phyloP scores from a whole-genome alignment of 495 filamentous ascomycete genomes.

The Penicillium canariense region DNA sequence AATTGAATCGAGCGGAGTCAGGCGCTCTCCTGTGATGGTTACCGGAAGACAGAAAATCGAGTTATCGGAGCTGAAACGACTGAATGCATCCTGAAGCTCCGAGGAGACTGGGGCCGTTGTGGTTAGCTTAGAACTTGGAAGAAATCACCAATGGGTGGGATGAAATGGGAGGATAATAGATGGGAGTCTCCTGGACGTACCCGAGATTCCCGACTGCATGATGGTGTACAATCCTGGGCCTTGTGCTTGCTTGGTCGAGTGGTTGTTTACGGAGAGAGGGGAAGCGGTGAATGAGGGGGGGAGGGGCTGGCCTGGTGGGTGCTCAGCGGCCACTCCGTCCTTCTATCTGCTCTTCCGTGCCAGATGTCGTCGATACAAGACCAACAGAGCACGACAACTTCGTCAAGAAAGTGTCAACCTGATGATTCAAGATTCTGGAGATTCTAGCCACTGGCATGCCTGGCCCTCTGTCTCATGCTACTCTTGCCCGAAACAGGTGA shows the following conservation, averaged over 20 bases:
- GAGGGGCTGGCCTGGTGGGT: not conserved
- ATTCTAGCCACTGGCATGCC: not conserved
- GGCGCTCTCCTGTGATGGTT: slow-evolving; percentile 72
- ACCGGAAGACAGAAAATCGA: slow-evolving; percentile 75
- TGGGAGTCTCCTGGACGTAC: slow-evolving; percentile 37
- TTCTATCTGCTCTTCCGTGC: not conserved
- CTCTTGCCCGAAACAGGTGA: not conserved
- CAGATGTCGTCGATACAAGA: not conserved
- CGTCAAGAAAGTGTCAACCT: too few species aligned
- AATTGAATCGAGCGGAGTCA: slow-evolving; percentile 63
- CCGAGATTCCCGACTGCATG: slow-evolving; percentile 91
- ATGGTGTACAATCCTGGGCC: slow-evolving; percentile 20
- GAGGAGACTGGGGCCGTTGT: slow-evolving; percentile 60
- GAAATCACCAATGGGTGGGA: slow-evolving; percentile 1
- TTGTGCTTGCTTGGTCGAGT: not conserved
- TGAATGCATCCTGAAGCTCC: slow-evolving; percentile 84
- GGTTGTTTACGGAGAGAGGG: slow-evolving; percentile 26
- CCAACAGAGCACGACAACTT: too few species aligned
- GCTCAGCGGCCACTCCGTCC: not conserved
- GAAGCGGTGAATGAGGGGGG: slow-evolving; percentile 27
- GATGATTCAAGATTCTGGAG: too few species aligned
- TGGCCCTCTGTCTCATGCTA: not conserved
- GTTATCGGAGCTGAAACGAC: slow-evolving; percentile 60
- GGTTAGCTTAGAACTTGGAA: slow-evolving; percentile 10
- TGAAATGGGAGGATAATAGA: not conserved